A percentile compares a stretch with the other conserved stretches of the same genome.
Conservation (phyloP, 1,139 yeast species). For the Suhomyces kunorum region DNA sequence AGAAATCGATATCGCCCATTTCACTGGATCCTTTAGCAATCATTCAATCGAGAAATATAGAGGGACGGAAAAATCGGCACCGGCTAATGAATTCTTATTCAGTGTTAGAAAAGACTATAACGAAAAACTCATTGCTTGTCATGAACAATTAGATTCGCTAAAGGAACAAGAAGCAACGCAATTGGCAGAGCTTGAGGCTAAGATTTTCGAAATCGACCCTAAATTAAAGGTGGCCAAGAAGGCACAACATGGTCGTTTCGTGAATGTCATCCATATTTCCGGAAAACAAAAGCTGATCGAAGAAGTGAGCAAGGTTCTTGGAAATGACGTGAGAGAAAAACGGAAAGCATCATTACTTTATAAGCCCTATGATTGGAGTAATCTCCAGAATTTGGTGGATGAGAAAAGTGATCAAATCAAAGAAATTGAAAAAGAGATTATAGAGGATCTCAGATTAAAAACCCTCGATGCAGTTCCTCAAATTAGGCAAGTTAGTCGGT, state of each 20-base stretch:
- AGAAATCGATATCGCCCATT: neutral
- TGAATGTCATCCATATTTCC: constrained; percentile 36
- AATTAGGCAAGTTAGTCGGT: constrained; percentile 47
- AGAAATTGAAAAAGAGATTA: constrained; percentile 47
- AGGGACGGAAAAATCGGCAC: constrained; percentile 7
- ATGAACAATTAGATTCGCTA: constrained; percentile 34
- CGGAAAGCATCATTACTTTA: constrained; percentile 32
- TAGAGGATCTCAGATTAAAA: constrained; percentile 41
- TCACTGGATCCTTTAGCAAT: constrained; percentile 22
- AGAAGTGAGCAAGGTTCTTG: constrained; percentile 17
- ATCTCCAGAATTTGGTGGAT: constrained; percentile 30
- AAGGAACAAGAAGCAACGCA: constrained; percentile 26
- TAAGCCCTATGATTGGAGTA: constrained; percentile 38
- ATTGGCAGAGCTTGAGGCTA: constrained; percentile 21
- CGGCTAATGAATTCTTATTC: constrained; percentile 20
- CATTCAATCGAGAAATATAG: constrained; percentile 25
- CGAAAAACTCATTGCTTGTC: constrained; percentile 29
- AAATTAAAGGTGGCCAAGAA: constrained; percentile 32
- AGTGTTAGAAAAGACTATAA: constrained; percentile 34
- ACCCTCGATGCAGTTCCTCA: constrained; percentile 39
- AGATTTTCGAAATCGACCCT: constrained; percentile 30
- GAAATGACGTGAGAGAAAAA: constrained; percentile 30
- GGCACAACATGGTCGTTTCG: constrained; percentile 32
- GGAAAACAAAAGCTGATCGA: constrained; percentile 36
- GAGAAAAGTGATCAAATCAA: constrained; percentile 29